Percentiles rank a stretch among this genome's conserved stretches.
Evolutionary conservation across 78 protist genomes (phyloP).

Genomic region (Reticulomyxa filosa): DNA sequence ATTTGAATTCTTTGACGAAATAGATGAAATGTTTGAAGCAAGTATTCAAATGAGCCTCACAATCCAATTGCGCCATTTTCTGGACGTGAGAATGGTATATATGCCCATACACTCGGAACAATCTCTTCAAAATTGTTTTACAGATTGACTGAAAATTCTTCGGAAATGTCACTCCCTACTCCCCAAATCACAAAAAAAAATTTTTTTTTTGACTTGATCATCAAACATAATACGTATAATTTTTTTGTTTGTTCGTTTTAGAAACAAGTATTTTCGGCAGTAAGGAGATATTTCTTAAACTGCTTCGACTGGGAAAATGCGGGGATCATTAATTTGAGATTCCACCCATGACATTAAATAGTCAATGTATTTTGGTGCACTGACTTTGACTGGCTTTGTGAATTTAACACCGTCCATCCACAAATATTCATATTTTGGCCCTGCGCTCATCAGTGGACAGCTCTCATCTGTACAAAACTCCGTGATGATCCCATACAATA

Average conservation of each 20-base stretch:
- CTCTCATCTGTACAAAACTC: constrained; percentile 76
- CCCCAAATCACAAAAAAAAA: too few species aligned
- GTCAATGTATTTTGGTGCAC: constrained; percentile 87
- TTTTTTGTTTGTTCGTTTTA: not conserved
- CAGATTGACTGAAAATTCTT: constrained; percentile 46
- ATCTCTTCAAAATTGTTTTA: constrained; percentile 55
- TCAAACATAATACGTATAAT: not conserved
- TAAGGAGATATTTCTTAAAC: too few species aligned
- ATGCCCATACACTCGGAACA: constrained; percentile 91
- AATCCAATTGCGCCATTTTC: constrained; percentile 6
- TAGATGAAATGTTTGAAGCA: constrained; percentile 23
- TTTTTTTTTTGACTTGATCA: too few species aligned
- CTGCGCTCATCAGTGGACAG: constrained; percentile 90
- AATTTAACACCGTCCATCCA: constrained; percentile 80
- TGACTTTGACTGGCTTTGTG: constrained; percentile 52
- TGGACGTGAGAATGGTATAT: constrained; percentile 76
- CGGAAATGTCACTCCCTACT: too few species aligned
- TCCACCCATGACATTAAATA: constrained; percentile 88
- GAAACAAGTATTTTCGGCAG: not conserved
- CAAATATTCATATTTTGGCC: constrained; percentile 62
- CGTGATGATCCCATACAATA: constrained; percentile 81
- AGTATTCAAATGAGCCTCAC: constrained; percentile 19
- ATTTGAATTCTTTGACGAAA: constrained; percentile 24
- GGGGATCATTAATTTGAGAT: constrained; percentile 66
- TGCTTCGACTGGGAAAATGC: constrained; percentile 60